A percentile compares a stretch with the other conserved stretches of the same genome.
Conservation (phyloP, 2,329 filamentous ascomycete species). For the Fusarium albidum region DNA sequence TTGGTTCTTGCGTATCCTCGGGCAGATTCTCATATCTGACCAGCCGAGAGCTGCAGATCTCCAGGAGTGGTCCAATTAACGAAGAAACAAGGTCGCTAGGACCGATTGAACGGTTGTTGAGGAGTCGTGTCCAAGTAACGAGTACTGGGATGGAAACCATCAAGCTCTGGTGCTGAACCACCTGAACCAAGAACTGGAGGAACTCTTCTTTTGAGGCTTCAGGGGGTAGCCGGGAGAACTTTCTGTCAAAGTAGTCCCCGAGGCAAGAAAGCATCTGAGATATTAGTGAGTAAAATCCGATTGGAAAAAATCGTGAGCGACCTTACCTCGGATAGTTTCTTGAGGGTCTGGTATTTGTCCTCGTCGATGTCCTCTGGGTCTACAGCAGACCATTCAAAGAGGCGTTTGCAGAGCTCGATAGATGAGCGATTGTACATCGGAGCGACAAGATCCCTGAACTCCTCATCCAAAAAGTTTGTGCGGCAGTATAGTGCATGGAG, state of each 20-base stretch:
- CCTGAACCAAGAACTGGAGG: conserved; percentile 78
- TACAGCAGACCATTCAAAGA: conserved; percentile 83
- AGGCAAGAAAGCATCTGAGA: conserved; percentile 82
- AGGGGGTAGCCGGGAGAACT: conserved; percentile 71
- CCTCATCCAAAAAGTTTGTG: conserved; percentile 76
- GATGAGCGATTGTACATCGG: conserved; percentile 80
- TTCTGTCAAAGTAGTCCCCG: conserved; percentile 83
- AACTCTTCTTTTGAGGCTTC: conserved; percentile 75
- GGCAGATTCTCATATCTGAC: conserved; percentile 89
- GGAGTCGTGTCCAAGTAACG: conserved; percentile 85
- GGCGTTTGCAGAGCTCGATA: conserved; percentile 73
- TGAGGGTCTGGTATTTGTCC: conserved; percentile 88
- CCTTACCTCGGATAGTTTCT: conserved; percentile 89
- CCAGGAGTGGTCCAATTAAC: conserved; percentile 78
- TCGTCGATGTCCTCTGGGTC: conserved; percentile 87
- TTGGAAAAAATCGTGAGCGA: not conserved
- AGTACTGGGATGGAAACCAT: conserved; percentile 93
- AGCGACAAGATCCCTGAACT: conserved; percentile 79
- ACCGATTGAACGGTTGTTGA: conserved; percentile 76
- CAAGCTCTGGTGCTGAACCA: conserved; percentile 86
- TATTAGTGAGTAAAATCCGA: not conserved
- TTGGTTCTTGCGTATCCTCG: conserved; percentile 81
- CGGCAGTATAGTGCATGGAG: conserved; percentile 84
- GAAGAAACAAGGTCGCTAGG: conserved; percentile 66
- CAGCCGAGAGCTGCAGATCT: conserved; percentile 83